phyloP scores from a whole-genome alignment of 306 rosid genomes.

The Arachis stenosperma region DNA sequence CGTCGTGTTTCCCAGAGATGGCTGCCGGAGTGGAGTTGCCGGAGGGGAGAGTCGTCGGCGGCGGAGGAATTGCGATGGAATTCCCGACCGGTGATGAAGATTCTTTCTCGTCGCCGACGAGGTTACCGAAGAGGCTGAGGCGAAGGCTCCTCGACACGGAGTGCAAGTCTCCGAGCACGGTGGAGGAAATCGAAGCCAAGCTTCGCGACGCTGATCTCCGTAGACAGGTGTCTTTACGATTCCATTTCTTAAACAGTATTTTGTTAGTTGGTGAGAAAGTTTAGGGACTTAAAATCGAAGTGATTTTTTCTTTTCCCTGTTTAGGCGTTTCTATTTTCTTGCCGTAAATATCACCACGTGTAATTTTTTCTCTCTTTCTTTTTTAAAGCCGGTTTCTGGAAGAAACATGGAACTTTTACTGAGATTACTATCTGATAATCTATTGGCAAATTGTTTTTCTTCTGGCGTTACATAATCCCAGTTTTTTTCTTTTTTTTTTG shows the following conservation, averaged over 20 bases:
- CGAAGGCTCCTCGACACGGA: constrained; percentile 63
- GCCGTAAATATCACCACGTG: constrained; percentile 25
- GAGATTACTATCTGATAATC: not conserved
- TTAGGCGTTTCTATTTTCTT: not conserved
- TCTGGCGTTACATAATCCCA: not conserved
- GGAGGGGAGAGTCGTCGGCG: constrained; percentile 35
- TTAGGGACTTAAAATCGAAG: constrained; percentile 34
- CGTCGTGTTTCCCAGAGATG: constrained; percentile 38
- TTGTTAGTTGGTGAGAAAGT: constrained; percentile 49
- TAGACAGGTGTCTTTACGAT: constrained; percentile 67
- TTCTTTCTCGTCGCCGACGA: constrained; percentile 59
- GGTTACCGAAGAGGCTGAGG: constrained; percentile 73
- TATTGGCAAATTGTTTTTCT: constrained; percentile 17
- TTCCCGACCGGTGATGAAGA: constrained; percentile 50
- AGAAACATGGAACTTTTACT: not conserved
- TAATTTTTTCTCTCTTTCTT: not conserved
- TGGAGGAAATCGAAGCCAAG: constrained; percentile 84
- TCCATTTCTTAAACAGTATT: constrained; percentile 7
- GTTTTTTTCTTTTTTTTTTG: constrained; percentile 1
- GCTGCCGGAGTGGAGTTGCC: constrained; percentile 60
- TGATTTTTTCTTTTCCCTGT: not conserved
- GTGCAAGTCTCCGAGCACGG: constrained; percentile 75
- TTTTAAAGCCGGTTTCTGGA: constrained; percentile 10
- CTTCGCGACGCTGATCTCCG: constrained; percentile 91
- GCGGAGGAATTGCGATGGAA: constrained; percentile 55